Conservation (phyloP, 78 protist genomes). For the Polysphondylium violaceum region DNA sequence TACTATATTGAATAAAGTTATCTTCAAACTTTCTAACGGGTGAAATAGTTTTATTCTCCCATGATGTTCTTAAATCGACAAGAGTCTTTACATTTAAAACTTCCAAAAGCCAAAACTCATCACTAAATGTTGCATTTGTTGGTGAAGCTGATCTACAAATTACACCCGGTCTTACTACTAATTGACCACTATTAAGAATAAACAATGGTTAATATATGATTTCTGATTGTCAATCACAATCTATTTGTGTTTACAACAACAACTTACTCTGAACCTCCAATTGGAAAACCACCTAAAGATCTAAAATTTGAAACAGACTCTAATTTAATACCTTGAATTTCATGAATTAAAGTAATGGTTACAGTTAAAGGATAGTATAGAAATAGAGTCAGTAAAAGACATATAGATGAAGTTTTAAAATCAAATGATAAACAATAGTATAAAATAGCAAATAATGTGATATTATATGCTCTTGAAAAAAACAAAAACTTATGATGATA, state of each 20-base stretch:
- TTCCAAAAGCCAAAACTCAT: constrained; percentile 74
- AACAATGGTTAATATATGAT: neutral
- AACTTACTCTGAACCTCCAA: constrained; percentile 41
- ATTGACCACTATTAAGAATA: constrained; percentile 17
- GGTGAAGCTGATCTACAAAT: constrained; percentile 66
- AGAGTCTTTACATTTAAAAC: constrained; percentile 40
- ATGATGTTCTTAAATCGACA: constrained; percentile 71
- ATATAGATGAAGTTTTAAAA: too few species aligned
- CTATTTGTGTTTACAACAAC: neutral
- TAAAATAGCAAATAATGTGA: neutral
- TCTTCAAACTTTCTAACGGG: constrained; percentile 79
- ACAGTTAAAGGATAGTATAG: neutral
- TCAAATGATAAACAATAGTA: too few species aligned
- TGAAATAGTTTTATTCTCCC: constrained; percentile 75
- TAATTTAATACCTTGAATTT: constrained; percentile 25
- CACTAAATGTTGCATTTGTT: constrained; percentile 60
- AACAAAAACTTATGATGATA: neutral
- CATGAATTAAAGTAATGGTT: too few species aligned
- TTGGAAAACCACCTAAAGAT: constrained; percentile 66
- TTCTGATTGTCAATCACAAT: neutral
- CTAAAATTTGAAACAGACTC: constrained; percentile 71
- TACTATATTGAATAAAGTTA: constrained; percentile 65
- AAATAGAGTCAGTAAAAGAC: neutral
- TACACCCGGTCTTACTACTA: constrained; percentile 51
- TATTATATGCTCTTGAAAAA: neutral